Percentiles rank a stretch among this genome's conserved stretches.
Conservation (phyloP, 768 basidiomycete species). For the Leccinellum rugosiceps region DNA sequence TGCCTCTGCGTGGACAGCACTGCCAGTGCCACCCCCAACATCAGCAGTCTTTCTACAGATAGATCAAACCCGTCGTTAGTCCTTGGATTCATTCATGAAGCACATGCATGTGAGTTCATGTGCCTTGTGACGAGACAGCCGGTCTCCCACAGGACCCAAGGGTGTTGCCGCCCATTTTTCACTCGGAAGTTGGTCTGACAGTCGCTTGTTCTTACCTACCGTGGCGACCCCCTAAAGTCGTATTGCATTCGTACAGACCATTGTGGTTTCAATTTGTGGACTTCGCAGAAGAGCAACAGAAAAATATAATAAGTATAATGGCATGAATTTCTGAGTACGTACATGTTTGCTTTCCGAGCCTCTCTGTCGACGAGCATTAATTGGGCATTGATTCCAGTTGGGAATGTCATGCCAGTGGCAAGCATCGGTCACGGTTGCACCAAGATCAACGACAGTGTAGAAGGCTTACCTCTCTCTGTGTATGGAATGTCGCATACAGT, state of each 20-base stretch:
- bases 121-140: too few species aligned
- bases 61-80: conserved; percentile 35
- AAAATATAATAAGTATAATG: conserved; percentile 43
- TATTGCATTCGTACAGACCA: not conserved
- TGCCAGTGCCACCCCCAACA: conserved; percentile 30
- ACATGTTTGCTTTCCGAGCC: not conserved
- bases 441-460: conserved; percentile 40
- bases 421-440: conserved; percentile 65
- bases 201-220: conserved; percentile 56
- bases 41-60: conserved; percentile 28
- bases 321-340: conserved; percentile 40
- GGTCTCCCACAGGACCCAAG: conserved; percentile 29
- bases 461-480: not conserved
- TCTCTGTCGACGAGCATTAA: not conserved
- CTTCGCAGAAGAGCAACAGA: conserved; percentile 36
- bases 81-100: too few species aligned
- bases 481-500: not conserved
- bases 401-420: conserved; percentile 83
- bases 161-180: conserved; percentile 48
- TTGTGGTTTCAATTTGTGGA: too few species aligned
- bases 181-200: conserved; percentile 73
- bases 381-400: conserved; percentile 47
- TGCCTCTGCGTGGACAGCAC: conserved; percentile 17
- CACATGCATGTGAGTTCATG: too few species aligned
- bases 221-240: conserved; percentile 42